A percentile compares a stretch with the other conserved stretches of the same genome.
Evolutionary conservation across 805 yeast species (phyloP).

Genomic region (Candida sithepensis): DNA sequence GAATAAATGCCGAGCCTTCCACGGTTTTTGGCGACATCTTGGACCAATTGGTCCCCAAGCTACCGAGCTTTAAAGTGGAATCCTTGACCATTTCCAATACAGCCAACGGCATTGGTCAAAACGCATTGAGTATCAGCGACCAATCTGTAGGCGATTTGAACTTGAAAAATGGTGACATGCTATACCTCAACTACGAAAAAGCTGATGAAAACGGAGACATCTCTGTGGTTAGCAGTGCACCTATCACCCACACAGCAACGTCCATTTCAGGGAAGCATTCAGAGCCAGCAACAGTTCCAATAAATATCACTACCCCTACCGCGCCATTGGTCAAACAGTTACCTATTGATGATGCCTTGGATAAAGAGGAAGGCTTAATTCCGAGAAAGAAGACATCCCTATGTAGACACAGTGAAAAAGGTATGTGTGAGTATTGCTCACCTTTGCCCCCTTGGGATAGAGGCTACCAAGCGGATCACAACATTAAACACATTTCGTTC

Average conservation of each 20-base stretch:
- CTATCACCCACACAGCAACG: neutral
- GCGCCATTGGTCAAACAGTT: slow-evolving; percentile 39
- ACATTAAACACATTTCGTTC: slow-evolving; percentile 83
- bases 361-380: slow-evolving; percentile 68
- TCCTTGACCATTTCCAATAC: slow-evolving; percentile 38
- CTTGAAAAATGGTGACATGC: slow-evolving; percentile 59
- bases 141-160: slow-evolving; percentile 40
- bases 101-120: slow-evolving; percentile 43
- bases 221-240: neutral
- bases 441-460: slow-evolving; percentile 95
- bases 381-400: slow-evolving; percentile 54
- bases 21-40: slow-evolving; percentile 20
- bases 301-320: slow-evolving; percentile 3
- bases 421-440: slow-evolving; percentile 97
- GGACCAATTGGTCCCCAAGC: slow-evolving; percentile 26
- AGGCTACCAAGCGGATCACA: slow-evolving; percentile 66
- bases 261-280: slow-evolving; percentile 7
- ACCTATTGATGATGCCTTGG: slow-evolving; percentile 63
- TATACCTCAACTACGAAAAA: slow-evolving; percentile 39
- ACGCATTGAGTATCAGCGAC: slow-evolving; percentile 29
- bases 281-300: slow-evolving; percentile 8
- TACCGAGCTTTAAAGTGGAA: slow-evolving; percentile 32
- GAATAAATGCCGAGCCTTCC: slow-evolving; percentile 43
- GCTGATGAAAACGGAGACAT: neutral
- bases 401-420: slow-evolving; percentile 87